Evolutionary conservation across 345 rosid species (phyloP), one percentile per base, ranked within the genome.

Genomic region (Nephelium lappaceum): DNA sequence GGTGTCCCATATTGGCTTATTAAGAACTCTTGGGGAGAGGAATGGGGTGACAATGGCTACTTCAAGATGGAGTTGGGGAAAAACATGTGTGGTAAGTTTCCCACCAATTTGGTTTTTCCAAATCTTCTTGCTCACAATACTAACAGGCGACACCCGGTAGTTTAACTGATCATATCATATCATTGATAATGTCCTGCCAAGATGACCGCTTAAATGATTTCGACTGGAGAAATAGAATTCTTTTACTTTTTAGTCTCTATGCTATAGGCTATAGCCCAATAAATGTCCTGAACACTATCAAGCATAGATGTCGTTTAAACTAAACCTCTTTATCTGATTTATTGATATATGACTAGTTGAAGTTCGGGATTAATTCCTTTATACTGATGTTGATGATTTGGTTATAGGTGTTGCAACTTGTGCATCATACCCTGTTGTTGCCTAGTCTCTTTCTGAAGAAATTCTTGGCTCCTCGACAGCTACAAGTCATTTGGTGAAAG

Each of bases 1-100:
- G 97, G 91, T 43, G 85, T 91, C 6, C 93, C 93, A 4, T 93
- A 90, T 81, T 95, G 99, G 99, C 89, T 95, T 58, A 84, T 93
- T 72, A 92, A 95, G 93, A 93, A 95, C 88, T 95, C 99, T 21
- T 91, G 98, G 98, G 98, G 98, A 71, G 85, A 39, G 36, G 53
- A 63, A 23, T 95, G 98, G 98, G 98, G 99, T 0, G 89, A 87
- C 77, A 67, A 85, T 57, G 98, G 99, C 45, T 94, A 92, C 89
- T 96, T 96, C 87, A 96, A 94, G 91, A 94, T 94, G 97, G 97
- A 91, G 78, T 31, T 90, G 88, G 98, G 98, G 60, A 93, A 91
- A 82, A 95, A 93, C 91, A 95, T 93, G 98, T 91, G 99, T 77
- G 99, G 99, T 95, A 83, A 88, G 97, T 77, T 78, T 49, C 80